Evolutionary conservation across 2,329 filamentous ascomycete species (phyloP).

Genomic region (Aspergillus proliferans): DNA sequence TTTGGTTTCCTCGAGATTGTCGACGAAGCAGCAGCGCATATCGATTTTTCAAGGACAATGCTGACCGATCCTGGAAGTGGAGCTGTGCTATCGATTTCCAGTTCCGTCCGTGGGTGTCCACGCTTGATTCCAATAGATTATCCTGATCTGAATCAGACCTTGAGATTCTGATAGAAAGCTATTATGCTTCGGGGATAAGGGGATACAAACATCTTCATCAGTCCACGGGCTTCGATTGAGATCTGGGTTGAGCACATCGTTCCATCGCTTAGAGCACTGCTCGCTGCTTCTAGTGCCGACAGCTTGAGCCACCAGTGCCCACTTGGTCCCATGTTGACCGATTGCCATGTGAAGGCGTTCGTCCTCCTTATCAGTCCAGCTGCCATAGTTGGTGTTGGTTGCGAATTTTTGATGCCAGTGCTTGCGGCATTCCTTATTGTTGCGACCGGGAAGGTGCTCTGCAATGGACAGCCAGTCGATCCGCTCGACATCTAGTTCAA

Average conservation of each 20-base stretch:
- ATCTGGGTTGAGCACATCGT: slow-evolving; percentile 5
- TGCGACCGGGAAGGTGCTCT: slow-evolving; percentile 4
- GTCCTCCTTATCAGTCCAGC: slow-evolving; percentile 8
- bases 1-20: not conserved
- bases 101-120: not conserved
- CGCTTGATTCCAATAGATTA: not conserved
- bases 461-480: slow-evolving; percentile 6
- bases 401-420: slow-evolving; percentile 6
- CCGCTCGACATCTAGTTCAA: not conserved
- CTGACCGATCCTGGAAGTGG: not conserved
- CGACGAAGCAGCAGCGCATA: not conserved
- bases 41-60: not conserved
- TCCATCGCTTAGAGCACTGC: slow-evolving; percentile 10
- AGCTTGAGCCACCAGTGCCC: slow-evolving; percentile 5
- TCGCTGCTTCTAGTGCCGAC: slow-evolving; percentile 6
- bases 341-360: slow-evolving; percentile 5
- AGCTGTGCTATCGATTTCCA: not conserved
- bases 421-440: slow-evolving; percentile 8
- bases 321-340: slow-evolving; percentile 5
- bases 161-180: not conserved
- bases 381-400: slow-evolving; percentile 3
- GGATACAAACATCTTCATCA: not conserved
- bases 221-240: slow-evolving; percentile 7
- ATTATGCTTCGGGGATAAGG: not conserved
- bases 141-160: not conserved